phyloP scores from a whole-genome alignment of 139 green algal species.

The Raphidocelis subcapitata region DNA sequence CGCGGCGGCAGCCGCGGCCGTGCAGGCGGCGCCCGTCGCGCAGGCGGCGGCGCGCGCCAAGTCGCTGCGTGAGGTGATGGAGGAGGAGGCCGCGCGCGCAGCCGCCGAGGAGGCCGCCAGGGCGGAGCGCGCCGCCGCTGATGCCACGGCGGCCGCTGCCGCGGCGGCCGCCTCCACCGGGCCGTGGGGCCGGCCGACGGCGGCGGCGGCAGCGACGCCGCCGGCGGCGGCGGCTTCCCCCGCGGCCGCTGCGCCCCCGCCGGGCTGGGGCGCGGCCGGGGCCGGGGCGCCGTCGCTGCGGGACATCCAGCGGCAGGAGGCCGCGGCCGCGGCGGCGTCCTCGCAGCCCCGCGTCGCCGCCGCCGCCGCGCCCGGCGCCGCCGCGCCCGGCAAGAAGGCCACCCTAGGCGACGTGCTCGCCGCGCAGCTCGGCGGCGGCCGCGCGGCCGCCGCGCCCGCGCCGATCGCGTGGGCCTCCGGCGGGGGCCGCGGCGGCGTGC shows the following conservation, averaged over 20 bases:
- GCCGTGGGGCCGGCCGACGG: slow-evolving; percentile 6
- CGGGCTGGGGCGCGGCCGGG: too few relatives aligned
- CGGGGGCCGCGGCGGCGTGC: slow-evolving; percentile 1
- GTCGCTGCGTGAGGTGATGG: slow-evolving; percentile 74
- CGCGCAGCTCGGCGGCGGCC: slow-evolving; percentile 5
- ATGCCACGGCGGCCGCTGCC: slow-evolving; percentile 26
- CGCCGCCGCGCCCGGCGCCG: neutral
- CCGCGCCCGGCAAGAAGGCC: slow-evolving; percentile 22
- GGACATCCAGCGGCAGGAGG: slow-evolving; percentile 9
- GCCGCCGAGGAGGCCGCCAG: slow-evolving; percentile 27
- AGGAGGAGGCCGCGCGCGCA: slow-evolving; percentile 66
- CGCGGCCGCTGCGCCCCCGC: too few relatives aligned
- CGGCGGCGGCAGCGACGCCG: slow-evolving; percentile 29
- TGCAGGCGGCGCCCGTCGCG: slow-evolving; percentile 1
- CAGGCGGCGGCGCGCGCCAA: slow-evolving; percentile 29
- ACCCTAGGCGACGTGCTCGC: slow-evolving; percentile 18
- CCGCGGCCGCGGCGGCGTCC: neutral
- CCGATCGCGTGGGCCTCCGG: slow-evolving; percentile 2
- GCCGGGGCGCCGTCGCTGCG: slow-evolving; percentile 9
- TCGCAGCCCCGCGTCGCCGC: neutral
- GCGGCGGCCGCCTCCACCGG: slow-evolving; percentile 16
- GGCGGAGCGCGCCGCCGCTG: slow-evolving; percentile 8
- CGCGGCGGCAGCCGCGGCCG: slow-evolving; percentile 33
- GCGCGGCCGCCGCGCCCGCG: slow-evolving; percentile 1
- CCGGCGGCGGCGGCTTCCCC: neutral